Percentiles rank a stretch among this genome's conserved stretches.
Evolutionary conservation across 2,329 filamentous ascomycete species (phyloP).

Genomic region (Fonsecaea multimorphosa): DNA sequence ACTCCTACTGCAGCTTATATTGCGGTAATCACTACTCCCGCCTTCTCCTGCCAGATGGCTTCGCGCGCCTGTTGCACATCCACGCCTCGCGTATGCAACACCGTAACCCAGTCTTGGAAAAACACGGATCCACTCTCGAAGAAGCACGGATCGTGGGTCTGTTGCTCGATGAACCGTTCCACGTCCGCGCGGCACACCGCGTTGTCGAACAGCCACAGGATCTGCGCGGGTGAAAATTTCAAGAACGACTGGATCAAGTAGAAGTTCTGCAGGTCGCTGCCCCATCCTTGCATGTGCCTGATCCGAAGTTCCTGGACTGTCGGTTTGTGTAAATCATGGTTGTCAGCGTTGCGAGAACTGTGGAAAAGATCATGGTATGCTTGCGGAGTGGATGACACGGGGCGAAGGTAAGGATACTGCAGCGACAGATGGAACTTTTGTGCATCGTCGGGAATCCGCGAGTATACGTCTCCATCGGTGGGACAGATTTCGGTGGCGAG

Average conservation of each 20-base stretch:
- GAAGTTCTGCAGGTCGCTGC: constrained; percentile 68
- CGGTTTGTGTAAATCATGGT: constrained; percentile 32
- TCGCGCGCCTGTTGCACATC: constrained; percentile 51
- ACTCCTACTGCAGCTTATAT: neutral
- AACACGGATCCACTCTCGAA: constrained; percentile 69
- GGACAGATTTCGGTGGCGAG: constrained; percentile 66
- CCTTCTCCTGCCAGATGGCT: constrained; percentile 30
- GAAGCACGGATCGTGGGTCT: constrained; percentile 63
- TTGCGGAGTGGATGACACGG: neutral
- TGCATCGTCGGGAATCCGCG: constrained; percentile 33
- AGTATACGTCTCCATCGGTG: constrained; percentile 58
- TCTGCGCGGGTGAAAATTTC: constrained; percentile 66
- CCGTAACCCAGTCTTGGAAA: constrained; percentile 63
- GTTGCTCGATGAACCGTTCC: constrained; percentile 56
- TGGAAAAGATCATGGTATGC: constrained; percentile 33
- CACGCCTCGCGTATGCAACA: constrained; percentile 61
- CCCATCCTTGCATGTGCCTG: constrained; percentile 63
- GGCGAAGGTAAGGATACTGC: constrained; percentile 11
- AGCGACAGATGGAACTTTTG: constrained; percentile 13
- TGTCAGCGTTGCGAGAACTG: constrained; percentile 20
- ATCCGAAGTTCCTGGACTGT: constrained; percentile 53
- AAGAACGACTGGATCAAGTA: constrained; percentile 70
- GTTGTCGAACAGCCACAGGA: constrained; percentile 63
- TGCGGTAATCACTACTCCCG: constrained; percentile 26
- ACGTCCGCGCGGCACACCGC: constrained; percentile 64